Percentiles rank a stretch among this genome's conserved stretches.
phyloP scores from a whole-genome alignment of 306 rosid species.

The Hippophae rhamnoides region DNA sequence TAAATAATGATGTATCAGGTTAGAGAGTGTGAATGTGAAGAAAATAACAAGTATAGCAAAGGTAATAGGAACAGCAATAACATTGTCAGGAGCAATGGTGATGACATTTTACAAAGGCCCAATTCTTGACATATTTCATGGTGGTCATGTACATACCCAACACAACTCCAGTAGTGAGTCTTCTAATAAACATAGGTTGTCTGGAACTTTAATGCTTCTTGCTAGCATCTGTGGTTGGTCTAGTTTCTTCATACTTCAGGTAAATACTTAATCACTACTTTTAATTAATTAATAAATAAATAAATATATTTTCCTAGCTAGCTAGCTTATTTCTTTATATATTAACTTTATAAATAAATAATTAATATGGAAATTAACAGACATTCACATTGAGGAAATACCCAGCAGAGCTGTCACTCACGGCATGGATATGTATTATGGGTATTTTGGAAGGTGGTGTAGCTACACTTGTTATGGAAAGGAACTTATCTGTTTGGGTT shows the following conservation, averaged over 20 bases:
- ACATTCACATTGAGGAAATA: conserved; percentile 80
- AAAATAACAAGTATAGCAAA: conserved; percentile 67
- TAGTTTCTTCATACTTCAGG: conserved; percentile 89
- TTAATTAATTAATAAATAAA: not conserved
- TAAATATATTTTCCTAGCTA: too few relatives aligned
- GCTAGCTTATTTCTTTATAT: too few relatives aligned
- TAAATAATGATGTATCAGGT: conserved; percentile 27
- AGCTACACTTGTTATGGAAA: conserved; percentile 56
- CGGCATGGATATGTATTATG: conserved; percentile 73
- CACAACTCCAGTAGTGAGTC: conserved; percentile 21
- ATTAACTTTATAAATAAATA: too few relatives aligned
- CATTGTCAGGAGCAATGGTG: conserved; percentile 88
- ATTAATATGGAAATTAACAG: conserved; percentile 16
- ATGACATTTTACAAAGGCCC: conserved; percentile 98
- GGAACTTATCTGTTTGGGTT: conserved; percentile 66
- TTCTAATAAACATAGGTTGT: conserved; percentile 50
- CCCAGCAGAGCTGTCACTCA: conserved; percentile 86
- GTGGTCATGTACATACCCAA: conserved; percentile 19
- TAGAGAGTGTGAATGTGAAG: conserved; percentile 62
- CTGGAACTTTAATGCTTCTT: conserved; percentile 61
- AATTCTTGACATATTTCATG: conserved; percentile 42
- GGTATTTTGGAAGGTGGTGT: conserved; percentile 75
- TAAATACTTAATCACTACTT: not conserved
- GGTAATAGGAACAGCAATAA: conserved; percentile 66
- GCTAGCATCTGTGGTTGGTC: conserved; percentile 77